These are phyloP conservation scores for Ceratocystiopsis minuta DNA, from an alignment of 2,329 filamentous ascomycete species.

Conservation along the genomic window DNA sequence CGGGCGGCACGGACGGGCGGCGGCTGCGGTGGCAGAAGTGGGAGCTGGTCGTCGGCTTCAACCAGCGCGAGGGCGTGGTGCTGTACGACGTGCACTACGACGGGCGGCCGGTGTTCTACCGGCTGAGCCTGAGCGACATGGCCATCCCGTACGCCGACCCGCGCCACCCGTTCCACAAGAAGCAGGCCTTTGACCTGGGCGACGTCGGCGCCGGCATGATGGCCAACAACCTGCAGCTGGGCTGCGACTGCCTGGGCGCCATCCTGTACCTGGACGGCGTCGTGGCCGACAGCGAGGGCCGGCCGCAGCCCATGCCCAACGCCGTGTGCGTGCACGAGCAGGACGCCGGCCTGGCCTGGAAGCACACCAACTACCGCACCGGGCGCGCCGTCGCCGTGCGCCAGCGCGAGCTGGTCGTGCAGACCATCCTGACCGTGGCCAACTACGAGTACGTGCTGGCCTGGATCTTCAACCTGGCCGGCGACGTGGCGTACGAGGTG, in stretches of 20 bases:
- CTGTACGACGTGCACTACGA: slow-evolving; percentile 54
- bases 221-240: slow-evolving; percentile 50
- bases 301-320: slow-evolving; percentile 26
- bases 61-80: slow-evolving; percentile 50
- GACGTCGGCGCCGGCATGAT: slow-evolving; percentile 49
- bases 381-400: slow-evolving; percentile 41
- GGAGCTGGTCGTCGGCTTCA: slow-evolving; percentile 52
- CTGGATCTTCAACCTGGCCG: slow-evolving; percentile 41
- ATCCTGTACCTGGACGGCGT: slow-evolving; percentile 45
- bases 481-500: slow-evolving; percentile 39
- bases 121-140: slow-evolving; percentile 52
- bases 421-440: slow-evolving; percentile 29
- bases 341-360: slow-evolving; percentile 54
- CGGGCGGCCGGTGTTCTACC: slow-evolving; percentile 45
- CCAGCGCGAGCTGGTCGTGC: slow-evolving; percentile 10
- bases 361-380: slow-evolving; percentile 53
- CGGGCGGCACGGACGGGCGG: slow-evolving; percentile 15
- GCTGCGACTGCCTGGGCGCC: slow-evolving; percentile 52
- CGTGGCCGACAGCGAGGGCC: slow-evolving; percentile 33
- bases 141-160: slow-evolving; percentile 47
- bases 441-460: slow-evolving; percentile 49
- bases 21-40: slow-evolving; percentile 46
- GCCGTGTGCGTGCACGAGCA: slow-evolving; percentile 54
- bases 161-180: slow-evolving; percentile 46
- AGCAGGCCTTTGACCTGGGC: slow-evolving; percentile 57